These are phyloP conservation scores for Corchorus capsularis DNA, from an alignment of 345 rosid species.

Conservation along the genomic window DNA sequence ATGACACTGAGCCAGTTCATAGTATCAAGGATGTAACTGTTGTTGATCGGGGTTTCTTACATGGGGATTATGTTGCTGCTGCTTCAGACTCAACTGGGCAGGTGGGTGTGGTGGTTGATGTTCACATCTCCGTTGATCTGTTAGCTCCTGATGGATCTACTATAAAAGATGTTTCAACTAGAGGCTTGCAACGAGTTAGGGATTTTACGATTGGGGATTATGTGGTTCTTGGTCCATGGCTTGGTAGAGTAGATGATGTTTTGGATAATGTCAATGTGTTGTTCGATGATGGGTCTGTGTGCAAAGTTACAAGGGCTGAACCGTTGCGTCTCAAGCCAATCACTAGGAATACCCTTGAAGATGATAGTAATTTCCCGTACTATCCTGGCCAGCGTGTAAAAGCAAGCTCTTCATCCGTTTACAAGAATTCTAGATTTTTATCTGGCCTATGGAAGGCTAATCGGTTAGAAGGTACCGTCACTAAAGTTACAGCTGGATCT, in stretches of 20 bases:
- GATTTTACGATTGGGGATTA: slow-evolving; percentile 85
- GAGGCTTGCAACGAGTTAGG: slow-evolving; percentile 80
- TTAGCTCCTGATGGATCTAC: slow-evolving; percentile 68
- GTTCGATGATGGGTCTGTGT: slow-evolving; percentile 92
- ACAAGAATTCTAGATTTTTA: slow-evolving; percentile 81
- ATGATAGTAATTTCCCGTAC: slow-evolving; percentile 77
- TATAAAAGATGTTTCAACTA: slow-evolving; percentile 62
- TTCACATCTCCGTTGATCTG: slow-evolving; percentile 69
- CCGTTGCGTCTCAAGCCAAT: slow-evolving; percentile 77
- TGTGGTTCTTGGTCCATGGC: slow-evolving; percentile 91
- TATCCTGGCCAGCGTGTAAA: slow-evolving; percentile 94
- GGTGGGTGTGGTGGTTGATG: slow-evolving; percentile 87
- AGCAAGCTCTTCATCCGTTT: slow-evolving; percentile 83
- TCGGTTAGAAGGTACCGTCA: slow-evolving; percentile 90
- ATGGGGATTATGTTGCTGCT: slow-evolving; percentile 89
- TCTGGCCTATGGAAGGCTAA: slow-evolving; percentile 88
- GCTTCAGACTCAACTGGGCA: slow-evolving; percentile 85
- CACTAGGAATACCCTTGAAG: slow-evolving; percentile 74
- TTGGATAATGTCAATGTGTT: slow-evolving; percentile 90
- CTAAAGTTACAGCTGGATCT: slow-evolving; percentile 83
- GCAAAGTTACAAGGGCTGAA: slow-evolving; percentile 86
- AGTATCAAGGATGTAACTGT: slow-evolving; percentile 56
- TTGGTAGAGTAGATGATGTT: slow-evolving; percentile 92
- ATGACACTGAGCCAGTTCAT: slow-evolving; percentile 72
- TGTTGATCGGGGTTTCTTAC: slow-evolving; percentile 88